phyloP scores from a whole-genome alignment of 345 rosid species.

The Passiflora organensis region DNA sequence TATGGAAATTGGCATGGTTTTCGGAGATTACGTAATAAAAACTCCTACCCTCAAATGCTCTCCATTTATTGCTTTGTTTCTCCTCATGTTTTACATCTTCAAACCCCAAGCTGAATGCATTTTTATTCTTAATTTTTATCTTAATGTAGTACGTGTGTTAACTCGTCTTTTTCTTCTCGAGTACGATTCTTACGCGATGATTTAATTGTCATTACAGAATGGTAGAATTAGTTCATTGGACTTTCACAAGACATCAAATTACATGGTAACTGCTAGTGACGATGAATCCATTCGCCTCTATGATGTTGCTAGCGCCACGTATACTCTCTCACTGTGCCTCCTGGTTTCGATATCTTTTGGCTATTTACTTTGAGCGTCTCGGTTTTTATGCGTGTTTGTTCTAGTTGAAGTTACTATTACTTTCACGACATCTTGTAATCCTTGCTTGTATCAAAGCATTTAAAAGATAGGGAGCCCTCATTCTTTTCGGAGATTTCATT shows the following conservation, averaged over 20 bases:
- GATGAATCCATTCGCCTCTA: constrained; percentile 85
- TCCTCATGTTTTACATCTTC: too few relatives aligned
- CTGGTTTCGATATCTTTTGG: too few relatives aligned
- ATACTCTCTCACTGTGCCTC: not conserved
- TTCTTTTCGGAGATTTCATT: too few relatives aligned
- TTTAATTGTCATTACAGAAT: constrained; percentile 35
- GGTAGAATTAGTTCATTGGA: constrained; percentile 92
- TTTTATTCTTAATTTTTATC: not conserved
- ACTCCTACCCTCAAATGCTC: constrained; percentile 12
- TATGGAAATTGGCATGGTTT: constrained; percentile 91
- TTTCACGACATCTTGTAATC: too few relatives aligned
- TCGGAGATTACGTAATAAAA: constrained; percentile 64
- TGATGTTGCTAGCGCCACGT: constrained; percentile 31
- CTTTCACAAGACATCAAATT: constrained; percentile 73
- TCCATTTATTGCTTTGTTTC: not conserved
- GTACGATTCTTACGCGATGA: not conserved
- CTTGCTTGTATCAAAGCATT: too few relatives aligned
- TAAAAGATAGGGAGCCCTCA: too few relatives aligned
- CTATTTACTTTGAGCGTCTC: too few relatives aligned
- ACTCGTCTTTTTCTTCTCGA: not conserved
- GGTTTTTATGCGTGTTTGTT: too few relatives aligned
- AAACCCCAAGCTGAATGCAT: too few relatives aligned
- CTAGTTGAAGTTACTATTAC: too few relatives aligned
- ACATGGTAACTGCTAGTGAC: constrained; percentile 93
- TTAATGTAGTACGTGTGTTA: not conserved